Evolutionary conservation across 2,329 filamentous ascomycete species (phyloP).

Genomic region (Teratosphaeriaceae sp.): DNA sequence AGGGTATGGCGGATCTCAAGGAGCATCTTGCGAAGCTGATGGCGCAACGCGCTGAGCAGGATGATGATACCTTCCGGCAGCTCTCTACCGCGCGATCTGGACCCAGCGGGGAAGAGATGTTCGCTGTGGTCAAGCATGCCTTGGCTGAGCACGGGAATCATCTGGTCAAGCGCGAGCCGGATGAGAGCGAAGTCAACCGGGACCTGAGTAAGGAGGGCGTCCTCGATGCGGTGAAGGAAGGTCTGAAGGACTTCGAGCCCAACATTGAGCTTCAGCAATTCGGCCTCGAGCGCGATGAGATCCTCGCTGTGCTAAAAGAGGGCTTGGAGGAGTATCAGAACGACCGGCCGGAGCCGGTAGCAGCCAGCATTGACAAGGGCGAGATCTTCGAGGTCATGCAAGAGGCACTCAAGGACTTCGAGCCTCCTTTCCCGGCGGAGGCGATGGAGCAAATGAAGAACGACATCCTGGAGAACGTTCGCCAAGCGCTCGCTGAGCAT

Average conservation of each 20-base stretch:
- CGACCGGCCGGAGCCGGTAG: conserved; percentile 34
- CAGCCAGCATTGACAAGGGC: conserved; percentile 61
- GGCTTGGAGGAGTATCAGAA: conserved; percentile 65
- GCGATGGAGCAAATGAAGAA: conserved; percentile 63
- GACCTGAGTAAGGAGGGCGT: conserved; percentile 62
- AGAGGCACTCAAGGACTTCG: conserved; percentile 77
- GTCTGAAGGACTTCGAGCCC: conserved; percentile 91
- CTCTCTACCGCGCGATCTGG: conserved; percentile 35
- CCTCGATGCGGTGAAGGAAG: conserved; percentile 77
- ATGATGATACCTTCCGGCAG: conserved; percentile 28
- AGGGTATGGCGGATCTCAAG: conserved; percentile 74
- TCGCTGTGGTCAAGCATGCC: conserved; percentile 74
- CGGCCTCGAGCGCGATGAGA: conserved; percentile 83
- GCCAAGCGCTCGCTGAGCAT: conserved; percentile 80
- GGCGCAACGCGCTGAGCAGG: conserved; percentile 59
- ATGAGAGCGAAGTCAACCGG: conserved; percentile 20
- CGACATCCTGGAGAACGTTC: conserved; percentile 75
- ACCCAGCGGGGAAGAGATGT: conserved; percentile 65
- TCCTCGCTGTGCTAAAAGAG: conserved; percentile 78
- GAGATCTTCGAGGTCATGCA: conserved; percentile 81
- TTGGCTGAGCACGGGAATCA: conserved; percentile 56
- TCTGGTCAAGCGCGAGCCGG: conserved; percentile 15
- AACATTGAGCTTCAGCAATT: conserved; percentile 88
- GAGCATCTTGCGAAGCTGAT: conserved; percentile 77
- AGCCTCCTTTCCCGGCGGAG: conserved; percentile 63